Evolutionary conservation across 106 monocot genomes (phyloP), one percentile per base, ranked within the genome.

Genomic region (Dioscorea alata): DNA sequence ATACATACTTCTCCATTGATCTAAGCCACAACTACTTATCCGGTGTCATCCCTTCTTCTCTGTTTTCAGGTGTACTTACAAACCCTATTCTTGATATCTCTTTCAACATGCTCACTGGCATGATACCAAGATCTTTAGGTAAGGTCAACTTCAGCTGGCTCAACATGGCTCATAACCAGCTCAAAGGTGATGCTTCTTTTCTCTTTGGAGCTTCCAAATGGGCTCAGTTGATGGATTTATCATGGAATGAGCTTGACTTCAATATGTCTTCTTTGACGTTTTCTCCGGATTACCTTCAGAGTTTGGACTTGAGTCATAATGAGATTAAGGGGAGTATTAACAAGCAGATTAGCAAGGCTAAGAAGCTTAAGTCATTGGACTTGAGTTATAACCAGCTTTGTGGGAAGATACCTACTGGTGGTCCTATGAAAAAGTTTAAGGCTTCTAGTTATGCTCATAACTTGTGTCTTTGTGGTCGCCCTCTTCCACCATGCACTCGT

Each of bases 111-210:
- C 22, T 72, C 50, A 23, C 48, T 4, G 72, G 72, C 6, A 17
- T 20, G 14, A 50, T 72, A 6, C 72, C 72, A 6, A 8, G 62
- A 17, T 2, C 48, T 4, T 49, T 72, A 0, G 50, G 60, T 1
- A 54, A 48, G 6, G 34, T 67, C 19, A 32, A 33, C 34, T 69
- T 66, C 28, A 4, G 5, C n/a, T 10, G 25, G 3, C 14, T 73
- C 8, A 73, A 82, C 73, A n/a, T 82, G 58, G 77, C 82, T 23
- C 23, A 64, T 24, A 82, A 82, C 69, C 48, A 52, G 18, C 64
- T 82, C 50, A 64, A 65, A 7, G 82, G 82, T 14, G 77, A 82
- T 49, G 73, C 73, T 1, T 74, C 77, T 4, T 52, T 74, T 25
- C 57, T 82, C 23, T 82, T 82, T 23, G 77, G 73, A 10, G 59